Conservation (phyloP, 2,329 filamentous ascomycete species). For the Fusarium temperatum region DNA sequence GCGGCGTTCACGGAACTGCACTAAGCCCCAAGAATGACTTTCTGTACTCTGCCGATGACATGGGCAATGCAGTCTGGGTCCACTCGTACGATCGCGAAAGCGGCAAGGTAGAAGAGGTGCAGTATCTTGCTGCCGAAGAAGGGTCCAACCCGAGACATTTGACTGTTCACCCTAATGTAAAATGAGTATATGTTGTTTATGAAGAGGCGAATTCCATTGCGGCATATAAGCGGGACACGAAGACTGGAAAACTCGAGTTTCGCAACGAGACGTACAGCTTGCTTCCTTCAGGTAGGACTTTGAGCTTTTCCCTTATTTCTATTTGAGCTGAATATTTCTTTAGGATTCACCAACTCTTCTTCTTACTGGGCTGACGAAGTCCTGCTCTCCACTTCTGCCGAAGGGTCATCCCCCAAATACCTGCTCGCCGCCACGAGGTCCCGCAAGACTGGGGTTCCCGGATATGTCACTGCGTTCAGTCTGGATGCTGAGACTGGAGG, state of each 20-base stretch:
- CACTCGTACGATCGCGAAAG: not conserved
- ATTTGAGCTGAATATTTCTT: fast-evolving
- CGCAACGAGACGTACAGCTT: not conserved
- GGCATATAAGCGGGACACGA: not conserved
- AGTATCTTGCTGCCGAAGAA: not conserved
- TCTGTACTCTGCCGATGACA: not conserved
- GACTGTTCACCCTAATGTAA: fast-evolving
- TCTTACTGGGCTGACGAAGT: not conserved
- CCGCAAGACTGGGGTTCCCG: not conserved
- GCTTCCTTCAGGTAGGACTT: not conserved
- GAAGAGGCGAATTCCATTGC: not conserved
- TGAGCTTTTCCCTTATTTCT: fast-evolving
- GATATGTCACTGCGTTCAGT: not conserved
- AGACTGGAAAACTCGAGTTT: not conserved
- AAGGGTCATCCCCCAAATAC: not conserved
- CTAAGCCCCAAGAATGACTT: not conserved
- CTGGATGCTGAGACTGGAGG: not conserved
- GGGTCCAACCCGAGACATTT: not conserved
- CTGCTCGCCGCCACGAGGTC: not conserved
- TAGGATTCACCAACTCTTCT: not conserved
- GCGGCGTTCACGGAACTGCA: not conserved
- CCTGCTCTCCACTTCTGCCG: fast-evolving
- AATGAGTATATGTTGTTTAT: not conserved
- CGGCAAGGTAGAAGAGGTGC: not conserved
- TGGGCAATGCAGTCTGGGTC: not conserved